Conservation (phyloP, 2,329 filamentous ascomycete genomes). For the Colletotrichum sp. region DNA sequence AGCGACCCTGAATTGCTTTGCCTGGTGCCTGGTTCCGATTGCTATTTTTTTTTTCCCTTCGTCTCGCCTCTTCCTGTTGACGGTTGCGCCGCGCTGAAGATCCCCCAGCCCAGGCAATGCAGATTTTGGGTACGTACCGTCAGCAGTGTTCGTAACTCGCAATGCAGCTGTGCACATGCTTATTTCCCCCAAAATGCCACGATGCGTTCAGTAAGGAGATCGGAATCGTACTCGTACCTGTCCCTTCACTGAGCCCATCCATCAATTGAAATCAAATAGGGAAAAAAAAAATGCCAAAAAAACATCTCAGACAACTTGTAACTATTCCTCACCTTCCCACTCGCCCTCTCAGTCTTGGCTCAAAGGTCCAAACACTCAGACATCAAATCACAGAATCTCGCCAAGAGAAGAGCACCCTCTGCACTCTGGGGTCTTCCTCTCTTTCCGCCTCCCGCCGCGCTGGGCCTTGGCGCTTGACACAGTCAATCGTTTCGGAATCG, state of each 20-base stretch:
- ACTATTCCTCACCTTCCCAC: not conserved
- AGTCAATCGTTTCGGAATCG: conserved; percentile 13
- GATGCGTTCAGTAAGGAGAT: not conserved
- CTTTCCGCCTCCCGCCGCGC: not conserved
- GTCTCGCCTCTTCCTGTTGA: not conserved
- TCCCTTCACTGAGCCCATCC: not conserved
- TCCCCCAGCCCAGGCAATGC: not conserved
- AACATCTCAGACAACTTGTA: not conserved
- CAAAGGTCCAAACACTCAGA: not conserved
- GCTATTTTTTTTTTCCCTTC: not conserved
- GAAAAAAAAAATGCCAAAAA: not conserved
- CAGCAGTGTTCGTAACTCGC: not conserved
- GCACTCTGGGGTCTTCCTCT: not conserved
- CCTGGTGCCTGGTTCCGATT: not conserved
- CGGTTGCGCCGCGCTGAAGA: not conserved
- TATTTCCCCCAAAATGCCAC: not conserved
- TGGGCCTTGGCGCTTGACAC: conserved; percentile 18
- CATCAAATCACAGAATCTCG: not conserved
- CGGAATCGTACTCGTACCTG: not conserved
- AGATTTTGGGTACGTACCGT: not conserved
- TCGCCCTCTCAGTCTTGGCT: not conserved
- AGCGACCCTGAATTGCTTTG: not conserved
- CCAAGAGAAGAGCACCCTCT: not conserved
- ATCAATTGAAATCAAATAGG: not conserved
- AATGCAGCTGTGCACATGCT: not conserved